These are phyloP conservation scores for Blastobotrys ciferrii DNA, from an alignment of 1,139 yeast genomes.

Conservation along the genomic window DNA sequence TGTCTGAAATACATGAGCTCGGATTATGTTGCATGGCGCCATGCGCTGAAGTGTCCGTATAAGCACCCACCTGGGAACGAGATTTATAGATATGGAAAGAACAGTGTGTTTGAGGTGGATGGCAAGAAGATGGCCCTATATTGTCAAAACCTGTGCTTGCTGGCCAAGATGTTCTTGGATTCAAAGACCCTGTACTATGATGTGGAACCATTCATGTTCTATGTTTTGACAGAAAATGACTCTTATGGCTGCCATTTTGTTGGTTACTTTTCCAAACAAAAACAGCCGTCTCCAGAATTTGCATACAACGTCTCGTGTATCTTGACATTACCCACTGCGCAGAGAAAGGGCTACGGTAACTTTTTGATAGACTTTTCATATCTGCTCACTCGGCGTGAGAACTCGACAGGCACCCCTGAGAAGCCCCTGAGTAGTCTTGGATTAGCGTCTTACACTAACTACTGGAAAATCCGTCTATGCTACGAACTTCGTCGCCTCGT, in stretches of 20 bases:
- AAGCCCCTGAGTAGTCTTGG: constrained; percentile 91
- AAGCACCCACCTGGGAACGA: constrained; percentile 88
- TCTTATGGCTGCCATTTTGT: constrained; percentile 68
- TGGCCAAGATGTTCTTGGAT: constrained; percentile 85
- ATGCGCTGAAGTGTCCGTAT: constrained; percentile 64
- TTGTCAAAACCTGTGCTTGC: constrained; percentile 84
- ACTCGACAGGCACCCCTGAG: constrained; percentile 87
- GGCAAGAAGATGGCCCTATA: constrained; percentile 79
- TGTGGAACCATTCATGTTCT: constrained; percentile 91
- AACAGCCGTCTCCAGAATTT: constrained; percentile 38
- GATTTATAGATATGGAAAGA: constrained; percentile 65
- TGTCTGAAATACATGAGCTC: constrained; percentile 82
- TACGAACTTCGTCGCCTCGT: constrained; percentile 43
- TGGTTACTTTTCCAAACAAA: constrained; percentile 92
- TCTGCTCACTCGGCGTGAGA: constrained; percentile 68
- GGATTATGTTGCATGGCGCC: constrained; percentile 66
- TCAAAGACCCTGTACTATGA: constrained; percentile 91
- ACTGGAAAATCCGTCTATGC: constrained; percentile 75
- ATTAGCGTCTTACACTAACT: constrained; percentile 75
- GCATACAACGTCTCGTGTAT: constrained; percentile 88
- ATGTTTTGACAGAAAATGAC: constrained; percentile 73
- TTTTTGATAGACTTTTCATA: constrained; percentile 88
- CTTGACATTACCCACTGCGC: constrained; percentile 82
- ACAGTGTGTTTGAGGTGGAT: constrained; percentile 85
- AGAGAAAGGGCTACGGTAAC: constrained; percentile 86